phyloP scores from a whole-genome alignment of 2,329 filamentous ascomycete genomes.

The Diaporthe velutina region DNA sequence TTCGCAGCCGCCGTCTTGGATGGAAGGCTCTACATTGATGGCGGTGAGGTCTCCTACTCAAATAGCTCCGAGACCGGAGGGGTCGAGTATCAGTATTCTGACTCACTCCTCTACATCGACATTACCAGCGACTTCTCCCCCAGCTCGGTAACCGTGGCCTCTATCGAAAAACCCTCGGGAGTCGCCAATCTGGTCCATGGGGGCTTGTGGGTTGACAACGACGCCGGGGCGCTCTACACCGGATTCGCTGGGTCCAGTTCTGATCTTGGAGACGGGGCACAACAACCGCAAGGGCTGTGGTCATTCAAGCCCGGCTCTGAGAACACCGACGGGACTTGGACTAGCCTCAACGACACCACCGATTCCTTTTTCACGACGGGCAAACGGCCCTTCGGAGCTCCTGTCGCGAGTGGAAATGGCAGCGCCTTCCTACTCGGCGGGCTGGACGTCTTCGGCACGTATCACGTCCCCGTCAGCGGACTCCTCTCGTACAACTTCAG shows the following conservation, averaged over 20 bases:
- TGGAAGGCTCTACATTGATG: slow-evolving; percentile 43
- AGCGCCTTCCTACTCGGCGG: slow-evolving; percentile 29
- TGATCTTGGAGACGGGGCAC: slow-evolving; percentile 2
- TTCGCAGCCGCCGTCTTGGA: slow-evolving; percentile 42
- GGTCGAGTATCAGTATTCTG: slow-evolving; percentile 42
- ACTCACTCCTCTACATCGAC: slow-evolving; percentile 30
- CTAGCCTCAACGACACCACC: slow-evolving; percentile 21
- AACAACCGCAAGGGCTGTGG: slow-evolving; percentile 30
- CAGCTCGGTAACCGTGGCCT: slow-evolving; percentile 4
- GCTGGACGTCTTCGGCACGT: not conserved
- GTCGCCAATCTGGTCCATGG: not conserved
- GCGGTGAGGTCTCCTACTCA: slow-evolving; percentile 43
- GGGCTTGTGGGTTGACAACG: slow-evolving; percentile 22
- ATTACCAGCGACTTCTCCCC: slow-evolving; percentile 11
- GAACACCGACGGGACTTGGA: slow-evolving; percentile 27
- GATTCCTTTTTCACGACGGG: not conserved
- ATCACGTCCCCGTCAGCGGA: slow-evolving; percentile 20
- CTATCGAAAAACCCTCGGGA: slow-evolving; percentile 1
- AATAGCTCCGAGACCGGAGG: slow-evolving; percentile 28
- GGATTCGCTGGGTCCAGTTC: slow-evolving; percentile 21
- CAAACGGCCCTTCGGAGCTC: slow-evolving; percentile 3
- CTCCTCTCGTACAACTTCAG: slow-evolving; percentile 31
- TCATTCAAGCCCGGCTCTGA: slow-evolving; percentile 17
- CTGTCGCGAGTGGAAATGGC: slow-evolving; percentile 28
- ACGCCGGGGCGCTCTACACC: slow-evolving; percentile 7